Evolutionary conservation across 2,329 filamentous ascomycete genomes (phyloP).

Genomic region (Hypoxylon sp.): DNA sequence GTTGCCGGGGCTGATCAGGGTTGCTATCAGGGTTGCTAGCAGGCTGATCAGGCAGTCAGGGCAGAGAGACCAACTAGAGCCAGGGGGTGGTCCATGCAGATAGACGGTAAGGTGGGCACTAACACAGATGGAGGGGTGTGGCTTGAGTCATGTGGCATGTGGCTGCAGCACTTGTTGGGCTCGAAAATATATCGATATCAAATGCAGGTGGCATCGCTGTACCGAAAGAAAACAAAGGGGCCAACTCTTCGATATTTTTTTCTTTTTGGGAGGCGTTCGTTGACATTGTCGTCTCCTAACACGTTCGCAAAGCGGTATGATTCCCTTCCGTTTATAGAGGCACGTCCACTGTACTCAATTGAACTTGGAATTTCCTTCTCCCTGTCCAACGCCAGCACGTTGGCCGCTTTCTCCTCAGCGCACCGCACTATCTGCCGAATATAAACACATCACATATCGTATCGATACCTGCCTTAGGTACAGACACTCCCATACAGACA

Average conservation of each 20-base stretch:
- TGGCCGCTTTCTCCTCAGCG: constrained; percentile 1
- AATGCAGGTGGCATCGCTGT: neutral
- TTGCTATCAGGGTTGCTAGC: constrained; percentile 22
- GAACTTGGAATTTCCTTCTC: constrained; percentile 10
- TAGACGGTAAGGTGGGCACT: no score
- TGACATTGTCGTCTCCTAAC: neutral
- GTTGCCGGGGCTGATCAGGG: constrained; percentile 14
- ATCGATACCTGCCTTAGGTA: no score
- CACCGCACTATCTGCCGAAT: constrained; percentile 6
- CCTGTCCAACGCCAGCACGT: neutral
- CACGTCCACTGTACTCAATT: constrained; percentile 16
- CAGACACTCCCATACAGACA: neutral
- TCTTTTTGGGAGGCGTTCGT: neutral
- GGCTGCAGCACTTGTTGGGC: constrained; percentile 28
- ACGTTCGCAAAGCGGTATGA: constrained; percentile 5
- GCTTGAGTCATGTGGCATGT: constrained; percentile 12
- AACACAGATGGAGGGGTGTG: constrained; percentile 14
- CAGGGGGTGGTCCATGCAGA: neutral
- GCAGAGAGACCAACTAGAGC: no score
- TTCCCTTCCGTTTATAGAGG: constrained; percentile 7
- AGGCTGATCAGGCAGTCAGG: neutral
- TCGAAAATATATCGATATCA: neutral
- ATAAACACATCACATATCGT: no score
- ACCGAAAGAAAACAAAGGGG: constrained; percentile 23
- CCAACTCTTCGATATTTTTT: constrained; percentile 13